Conservation (phyloP, 768 basidiomycete genomes). For the Ramaria rubella region DNA sequence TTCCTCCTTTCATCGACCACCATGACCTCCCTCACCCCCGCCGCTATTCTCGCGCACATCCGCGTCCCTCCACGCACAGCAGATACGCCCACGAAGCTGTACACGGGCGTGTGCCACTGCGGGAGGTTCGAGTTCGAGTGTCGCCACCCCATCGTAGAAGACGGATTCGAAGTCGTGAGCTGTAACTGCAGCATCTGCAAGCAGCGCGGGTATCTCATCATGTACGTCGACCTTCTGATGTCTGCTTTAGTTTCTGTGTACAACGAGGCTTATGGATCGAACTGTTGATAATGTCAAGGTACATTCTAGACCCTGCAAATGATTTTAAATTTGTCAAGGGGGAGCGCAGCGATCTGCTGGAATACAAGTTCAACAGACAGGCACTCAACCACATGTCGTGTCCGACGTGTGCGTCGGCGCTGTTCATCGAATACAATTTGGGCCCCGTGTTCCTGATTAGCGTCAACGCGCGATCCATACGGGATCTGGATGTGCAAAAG, state of each 20-base stretch:
- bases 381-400: neutral
- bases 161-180: slow-evolving; percentile 7
- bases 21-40: too few relatives aligned
- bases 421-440: neutral
- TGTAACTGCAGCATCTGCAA: slow-evolving; percentile 8
- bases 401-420: neutral
- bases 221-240: neutral
- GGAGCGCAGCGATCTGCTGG: neutral
- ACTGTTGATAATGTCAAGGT: neutral
- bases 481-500: neutral
- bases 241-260: neutral
- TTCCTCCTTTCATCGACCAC: too few relatives aligned
- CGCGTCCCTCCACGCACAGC: neutral
- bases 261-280: neutral
- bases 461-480: neutral
- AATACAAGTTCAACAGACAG: neutral
- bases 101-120: slow-evolving; percentile 5
- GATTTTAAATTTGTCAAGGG: slow-evolving; percentile 3
- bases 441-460: neutral
- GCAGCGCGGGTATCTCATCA: neutral
- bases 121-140: slow-evolving; percentile 5
- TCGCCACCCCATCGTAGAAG: slow-evolving; percentile 3
- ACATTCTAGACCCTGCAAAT: neutral
- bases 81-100: slow-evolving; percentile 5
- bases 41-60: too few relatives aligned